phyloP scores from a whole-genome alignment of 1,284 basidiomycete species.

The Fomes fomentarius region DNA sequence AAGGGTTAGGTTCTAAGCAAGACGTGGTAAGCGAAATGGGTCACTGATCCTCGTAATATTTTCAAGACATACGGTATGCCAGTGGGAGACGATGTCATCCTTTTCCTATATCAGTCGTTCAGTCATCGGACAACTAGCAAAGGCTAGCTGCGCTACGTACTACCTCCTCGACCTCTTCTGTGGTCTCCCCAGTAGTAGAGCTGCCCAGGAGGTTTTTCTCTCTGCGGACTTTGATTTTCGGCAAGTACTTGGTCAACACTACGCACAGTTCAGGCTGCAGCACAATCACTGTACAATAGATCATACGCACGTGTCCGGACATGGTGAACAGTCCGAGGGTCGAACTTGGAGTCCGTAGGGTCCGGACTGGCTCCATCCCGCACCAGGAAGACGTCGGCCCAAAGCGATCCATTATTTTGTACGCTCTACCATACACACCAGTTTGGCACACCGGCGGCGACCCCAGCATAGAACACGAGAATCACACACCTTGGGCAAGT shows the following conservation, averaged over 20 bases:
- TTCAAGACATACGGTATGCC: constrained; percentile 74
- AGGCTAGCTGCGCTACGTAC: too few species aligned
- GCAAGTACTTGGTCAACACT: constrained; percentile 87
- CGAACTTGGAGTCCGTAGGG: constrained; percentile 56
- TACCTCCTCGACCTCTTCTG: constrained; percentile 43
- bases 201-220: constrained; percentile 80
- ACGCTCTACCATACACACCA: constrained; percentile 57
- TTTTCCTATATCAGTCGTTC: constrained; percentile 35
- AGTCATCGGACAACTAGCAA: not conserved
- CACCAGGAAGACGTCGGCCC: constrained; percentile 86
- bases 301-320: constrained; percentile 74
- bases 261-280: not conserved
- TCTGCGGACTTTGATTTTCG: constrained; percentile 74
- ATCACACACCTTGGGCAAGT: constrained; percentile 75
- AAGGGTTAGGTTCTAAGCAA: constrained; percentile 79
- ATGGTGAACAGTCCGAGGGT: constrained; percentile 66
- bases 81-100: constrained; percentile 78
- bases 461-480: too few species aligned
- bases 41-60: too few species aligned
- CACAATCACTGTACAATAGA: not conserved
- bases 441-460: not conserved
- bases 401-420: constrained; percentile 79
- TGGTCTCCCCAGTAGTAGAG: constrained; percentile 35
- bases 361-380: constrained; percentile 68
- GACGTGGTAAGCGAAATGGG: not conserved